Evolutionary conservation across 495 filamentous ascomycete species (phyloP), one percentile per base, ranked within the genome.

Genomic region (Aspergillus kassunensis): DNA sequence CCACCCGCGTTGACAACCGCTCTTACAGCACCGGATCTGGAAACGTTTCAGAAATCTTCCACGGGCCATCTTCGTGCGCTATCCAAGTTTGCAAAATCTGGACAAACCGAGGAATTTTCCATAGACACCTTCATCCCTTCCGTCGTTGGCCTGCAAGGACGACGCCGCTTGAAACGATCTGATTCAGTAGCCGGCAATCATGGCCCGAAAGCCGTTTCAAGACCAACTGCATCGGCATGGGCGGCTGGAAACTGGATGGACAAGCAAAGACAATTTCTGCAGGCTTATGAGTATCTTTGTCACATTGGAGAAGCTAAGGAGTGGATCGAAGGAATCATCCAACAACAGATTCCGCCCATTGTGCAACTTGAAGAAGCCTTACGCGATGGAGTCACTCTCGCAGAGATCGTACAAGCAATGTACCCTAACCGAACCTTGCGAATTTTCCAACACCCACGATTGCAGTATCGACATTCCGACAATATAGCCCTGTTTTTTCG

Each of bases 241-340:
- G 86, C 84, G 48, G 89, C 85, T 15, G 82, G 89, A 36, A 96
- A 90, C 60, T 97, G 93, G 95, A 97, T 99, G 91, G 95, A 99
- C 66, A 90, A 93, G 64, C 90, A 97, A 65, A 80, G 95, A 43
- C 91, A 97, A 63, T 97, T 96, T 63, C 73, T 97, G 29, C 90
- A 96, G 68, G 95, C 95, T 9, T 99, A 99, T 63, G 95, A 99
- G 67, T 99, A 99, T 63, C 83, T 99, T 34, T 99, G 95, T 62
- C 95, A 99, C 62, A 97, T 99, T 61, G 95, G 95, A 58, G 95
- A 99, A 77, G 95, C 95, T 40, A 97, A 97, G 65, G 91, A 97
- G 67, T 99, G 95, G 95, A 95, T 99, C 37, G 93, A 97, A 67
- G 90, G 91, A 59, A 82, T 97, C 23, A 92, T 97, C 40, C 81